Conservation (phyloP, 441 rosid species). For the Erodium texanum region DNA sequence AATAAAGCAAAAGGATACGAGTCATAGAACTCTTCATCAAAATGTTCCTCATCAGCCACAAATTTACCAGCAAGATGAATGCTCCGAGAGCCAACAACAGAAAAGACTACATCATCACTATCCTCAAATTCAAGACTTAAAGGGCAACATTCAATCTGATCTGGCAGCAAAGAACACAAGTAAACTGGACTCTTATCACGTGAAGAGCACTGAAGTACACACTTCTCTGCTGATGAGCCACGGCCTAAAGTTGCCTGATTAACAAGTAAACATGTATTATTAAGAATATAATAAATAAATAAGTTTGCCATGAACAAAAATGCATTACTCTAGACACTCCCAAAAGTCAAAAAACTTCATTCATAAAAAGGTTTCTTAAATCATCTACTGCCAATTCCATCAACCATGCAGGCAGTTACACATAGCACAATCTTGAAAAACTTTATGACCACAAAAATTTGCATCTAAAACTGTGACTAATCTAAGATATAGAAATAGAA, state of each 20-base stretch:
- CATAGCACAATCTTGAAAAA: neutral
- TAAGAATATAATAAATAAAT: neutral
- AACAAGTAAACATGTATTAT: slow-evolving; percentile 9
- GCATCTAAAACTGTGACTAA: neutral
- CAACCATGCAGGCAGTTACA: too few species aligned
- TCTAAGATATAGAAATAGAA: neutral
- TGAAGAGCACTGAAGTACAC: slow-evolving; percentile 60
- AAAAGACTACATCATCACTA: slow-evolving; percentile 55
- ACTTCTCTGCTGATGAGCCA: slow-evolving; percentile 51
- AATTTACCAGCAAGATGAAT: slow-evolving; percentile 80
- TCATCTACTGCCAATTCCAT: too few species aligned
- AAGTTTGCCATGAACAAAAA: neutral
- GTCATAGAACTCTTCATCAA: slow-evolving; percentile 44
- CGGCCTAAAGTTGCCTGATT: slow-evolving; percentile 79
- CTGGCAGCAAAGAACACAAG: slow-evolving; percentile 72
- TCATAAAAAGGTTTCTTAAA: too few species aligned
- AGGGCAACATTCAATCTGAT: slow-evolving; percentile 55
- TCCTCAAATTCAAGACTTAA: slow-evolving; percentile 67
- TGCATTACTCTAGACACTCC: neutral
- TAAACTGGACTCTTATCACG: slow-evolving; percentile 50
- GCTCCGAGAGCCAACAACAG: slow-evolving; percentile 63
- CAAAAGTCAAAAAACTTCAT: too few species aligned
- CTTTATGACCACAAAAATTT: neutral
- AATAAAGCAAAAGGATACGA: slow-evolving; percentile 56
- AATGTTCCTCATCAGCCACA: slow-evolving; percentile 40